These are phyloP conservation scores for Calonectria fujianensis DNA, from an alignment of 2,329 filamentous ascomycete genomes.

Conservation along the genomic window DNA sequence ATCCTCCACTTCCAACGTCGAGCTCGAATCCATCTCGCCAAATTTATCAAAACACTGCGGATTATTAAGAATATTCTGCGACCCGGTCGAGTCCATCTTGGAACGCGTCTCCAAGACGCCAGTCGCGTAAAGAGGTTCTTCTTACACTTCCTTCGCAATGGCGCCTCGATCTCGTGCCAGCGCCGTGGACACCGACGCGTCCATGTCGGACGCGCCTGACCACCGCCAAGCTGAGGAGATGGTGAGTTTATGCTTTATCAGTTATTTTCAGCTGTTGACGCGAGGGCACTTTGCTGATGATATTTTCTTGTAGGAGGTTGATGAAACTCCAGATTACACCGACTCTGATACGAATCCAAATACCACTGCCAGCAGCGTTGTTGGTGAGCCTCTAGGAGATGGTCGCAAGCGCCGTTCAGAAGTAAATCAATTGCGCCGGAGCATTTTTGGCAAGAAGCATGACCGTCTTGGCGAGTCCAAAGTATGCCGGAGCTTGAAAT, in stretches of 20 bases:
- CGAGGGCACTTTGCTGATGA: conserved; percentile 41
- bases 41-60: conserved; percentile 17
- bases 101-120: conserved; percentile 67
- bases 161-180: conserved; percentile 72
- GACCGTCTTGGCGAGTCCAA: conserved; percentile 94
- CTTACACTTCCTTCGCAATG: conserved; percentile 64
- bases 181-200: conserved; percentile 76
- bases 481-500: conserved; percentile 69
- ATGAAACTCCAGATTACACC: conserved; percentile 80
- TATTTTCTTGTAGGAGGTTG: conserved; percentile 69
- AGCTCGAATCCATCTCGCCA: conserved; percentile 22
- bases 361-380: conserved; percentile 88
- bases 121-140: conserved; percentile 73
- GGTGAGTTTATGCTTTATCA: conserved; percentile 60
- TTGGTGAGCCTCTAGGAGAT: conserved; percentile 83
- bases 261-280: conserved; percentile 8
- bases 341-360: conserved; percentile 81
- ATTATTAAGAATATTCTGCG: conserved; percentile 35
- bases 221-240: conserved; percentile 68
- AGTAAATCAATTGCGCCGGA: conserved; percentile 91
- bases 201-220: conserved; percentile 77
- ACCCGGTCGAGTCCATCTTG: conserved; percentile 42
- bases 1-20: conserved; percentile 37
- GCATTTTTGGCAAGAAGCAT: conserved; percentile 96
- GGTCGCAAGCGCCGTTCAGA: conserved; percentile 91